Base-by-base conservation (phyloP, 306 rosid genomes). In the Cercis canadensis region DNA sequence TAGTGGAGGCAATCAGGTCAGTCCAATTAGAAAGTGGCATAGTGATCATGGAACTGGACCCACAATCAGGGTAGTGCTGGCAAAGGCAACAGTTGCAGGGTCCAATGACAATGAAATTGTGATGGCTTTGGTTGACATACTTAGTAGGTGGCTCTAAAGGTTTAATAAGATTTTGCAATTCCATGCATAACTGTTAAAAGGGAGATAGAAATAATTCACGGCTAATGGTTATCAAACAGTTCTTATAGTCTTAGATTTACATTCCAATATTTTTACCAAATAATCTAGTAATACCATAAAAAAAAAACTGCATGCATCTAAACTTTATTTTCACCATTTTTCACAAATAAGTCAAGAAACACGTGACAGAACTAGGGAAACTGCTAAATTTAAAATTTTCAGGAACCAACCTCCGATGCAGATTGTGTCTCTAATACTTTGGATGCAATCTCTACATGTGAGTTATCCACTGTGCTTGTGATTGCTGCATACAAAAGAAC, bases 401-500 rank as follows among this genome's bases (percentile, higher is more conserved):
- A 39, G 8, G 33, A 63, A 81, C 84, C 75, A 78, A 90, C 98
- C 97, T 90, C 90, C 12, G 88, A 84, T 24, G 65, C 41, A 57
- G 90, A 57, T 21, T 79, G 74, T 64, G 84, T 46, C 76, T 84
- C 90, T 72, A 29, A 76, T 44, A 56, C 76, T 67, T 85, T 72
- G 34, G 91, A 85, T 60, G 82, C 71, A 75, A 55, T 60, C 55
- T 78, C 88, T 68, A 65, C 90, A 74, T 80, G 88, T 59, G 87
- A 67, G 52, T 67, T 72, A 40, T 81, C 89, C 60, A 73, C 65
- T 40, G 82, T 64, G 84, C 75, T 83, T 59, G 80, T 82, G 51
- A 75, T 70, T 60, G 85, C 94, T 87, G 89, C 78, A 75, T 36
- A 67, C 17, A 78, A 62, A 72, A 64, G 29, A 72, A 47, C 54